phyloP scores from a whole-genome alignment of 257 asterid genomes.

The Ehretia macrophylla region DNA sequence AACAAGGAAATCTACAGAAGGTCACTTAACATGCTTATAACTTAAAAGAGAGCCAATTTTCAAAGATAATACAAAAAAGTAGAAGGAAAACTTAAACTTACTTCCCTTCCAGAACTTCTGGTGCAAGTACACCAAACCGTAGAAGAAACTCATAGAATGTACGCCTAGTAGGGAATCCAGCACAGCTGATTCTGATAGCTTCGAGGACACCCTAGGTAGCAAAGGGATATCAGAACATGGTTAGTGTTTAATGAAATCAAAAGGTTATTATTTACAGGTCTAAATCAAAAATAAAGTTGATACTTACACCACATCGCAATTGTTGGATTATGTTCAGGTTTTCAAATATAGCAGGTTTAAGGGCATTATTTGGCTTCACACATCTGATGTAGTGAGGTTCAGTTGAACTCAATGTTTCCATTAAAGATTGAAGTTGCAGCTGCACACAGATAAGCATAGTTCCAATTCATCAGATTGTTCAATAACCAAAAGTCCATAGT shows the following conservation, averaged over 20 bases:
- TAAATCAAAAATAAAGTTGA: no score
- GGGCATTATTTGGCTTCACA: conserved; percentile 90
- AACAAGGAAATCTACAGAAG: no score
- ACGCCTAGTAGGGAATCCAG: conserved; percentile 99
- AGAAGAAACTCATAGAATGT: conserved; percentile 94
- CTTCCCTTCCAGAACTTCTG: conserved; percentile 66
- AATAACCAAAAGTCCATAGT: conserved; percentile 7
- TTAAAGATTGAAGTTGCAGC: conserved; percentile 95
- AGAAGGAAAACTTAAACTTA: conserved; percentile 34
- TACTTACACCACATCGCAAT: conserved; percentile 98
- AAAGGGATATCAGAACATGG: not conserved
- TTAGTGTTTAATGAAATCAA: not conserved
- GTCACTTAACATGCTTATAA: no score
- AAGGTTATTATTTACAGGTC: conserved; percentile 12
- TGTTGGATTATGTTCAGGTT: conserved; percentile 86
- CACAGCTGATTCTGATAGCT: conserved; percentile 98
- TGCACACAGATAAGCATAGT: conserved; percentile 40
- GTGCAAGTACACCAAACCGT: conserved; percentile 97
- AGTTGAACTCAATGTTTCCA: conserved; percentile 91
- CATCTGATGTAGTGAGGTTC: conserved; percentile 99
- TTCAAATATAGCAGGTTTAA: conserved; percentile 95
- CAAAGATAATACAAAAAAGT: no score
- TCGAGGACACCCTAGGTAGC: conserved; percentile 85
- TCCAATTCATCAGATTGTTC: conserved; percentile 15
- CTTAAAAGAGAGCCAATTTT: no score